Conservation (phyloP, 169 alveolate genomes). For the Nephromyces sp. region DNA sequence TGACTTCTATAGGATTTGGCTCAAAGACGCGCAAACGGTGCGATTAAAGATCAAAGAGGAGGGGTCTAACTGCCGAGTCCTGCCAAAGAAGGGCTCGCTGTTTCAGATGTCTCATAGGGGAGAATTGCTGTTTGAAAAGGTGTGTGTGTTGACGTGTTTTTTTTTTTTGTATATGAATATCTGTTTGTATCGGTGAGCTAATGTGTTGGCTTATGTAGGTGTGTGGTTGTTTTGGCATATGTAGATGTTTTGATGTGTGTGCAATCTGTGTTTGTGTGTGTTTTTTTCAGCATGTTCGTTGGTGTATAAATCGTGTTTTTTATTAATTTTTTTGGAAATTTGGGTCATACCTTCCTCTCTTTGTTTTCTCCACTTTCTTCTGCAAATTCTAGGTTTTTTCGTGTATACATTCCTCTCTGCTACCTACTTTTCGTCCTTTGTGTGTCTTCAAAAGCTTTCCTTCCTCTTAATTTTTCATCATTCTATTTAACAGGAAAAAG, state of each 20-base stretch:
- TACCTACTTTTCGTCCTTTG: too few species aligned
- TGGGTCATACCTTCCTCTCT: too few species aligned
- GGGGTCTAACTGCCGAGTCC: not conserved
- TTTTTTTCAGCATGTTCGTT: not conserved
- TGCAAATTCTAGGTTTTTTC: too few species aligned
- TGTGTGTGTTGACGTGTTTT: not conserved
- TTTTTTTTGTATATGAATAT: not conserved
- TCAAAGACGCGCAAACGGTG: not conserved
- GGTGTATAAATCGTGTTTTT: not conserved
- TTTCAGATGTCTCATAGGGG: not conserved
- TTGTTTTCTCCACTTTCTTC: too few species aligned
- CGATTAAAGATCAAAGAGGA: not conserved
- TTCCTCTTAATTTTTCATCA: too few species aligned
- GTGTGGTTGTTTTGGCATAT: not conserved
- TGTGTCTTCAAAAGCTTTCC: too few species aligned
- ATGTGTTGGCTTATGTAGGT: not conserved
- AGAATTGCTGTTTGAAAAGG: not conserved
- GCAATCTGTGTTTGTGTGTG: not conserved
- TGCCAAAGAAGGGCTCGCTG: not conserved
- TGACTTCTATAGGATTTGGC: not conserved
- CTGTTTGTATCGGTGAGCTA: not conserved
- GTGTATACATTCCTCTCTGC: too few species aligned
- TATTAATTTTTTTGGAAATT: too few species aligned
- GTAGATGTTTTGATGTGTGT: not conserved
- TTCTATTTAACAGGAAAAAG: too few species aligned